Conservation (phyloP, 1,139 yeast genomes). For the Zygoascus sp. region DNA sequence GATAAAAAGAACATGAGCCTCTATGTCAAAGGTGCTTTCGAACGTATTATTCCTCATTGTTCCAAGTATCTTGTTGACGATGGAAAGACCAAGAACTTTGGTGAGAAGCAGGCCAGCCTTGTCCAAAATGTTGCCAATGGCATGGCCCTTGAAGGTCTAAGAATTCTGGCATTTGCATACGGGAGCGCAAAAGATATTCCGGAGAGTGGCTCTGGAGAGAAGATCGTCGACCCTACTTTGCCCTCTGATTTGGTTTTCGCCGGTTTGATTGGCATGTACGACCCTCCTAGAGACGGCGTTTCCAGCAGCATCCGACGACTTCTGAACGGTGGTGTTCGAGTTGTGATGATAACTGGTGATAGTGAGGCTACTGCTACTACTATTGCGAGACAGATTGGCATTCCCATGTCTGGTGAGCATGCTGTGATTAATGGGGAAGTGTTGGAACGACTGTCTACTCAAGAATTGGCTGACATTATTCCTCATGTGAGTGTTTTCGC, state of each 20-base stretch:
- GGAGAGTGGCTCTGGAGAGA: conserved; percentile 33
- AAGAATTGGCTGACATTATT: conserved; percentile 66
- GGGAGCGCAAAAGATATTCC: conserved; percentile 37
- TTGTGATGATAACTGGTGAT: conserved; percentile 97
- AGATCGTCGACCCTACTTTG: conserved; percentile 15
- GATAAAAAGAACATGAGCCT: conserved; percentile 54
- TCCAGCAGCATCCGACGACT: conserved; percentile 64
- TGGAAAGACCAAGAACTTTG: conserved; percentile 52
- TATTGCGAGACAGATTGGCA: conserved; percentile 88
- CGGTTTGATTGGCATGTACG: conserved; percentile 91
- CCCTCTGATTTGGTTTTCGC: conserved; percentile 64
- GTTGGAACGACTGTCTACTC: conserved; percentile 65
- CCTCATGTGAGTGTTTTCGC: conserved; percentile 88
- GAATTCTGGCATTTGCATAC: conserved; percentile 79
- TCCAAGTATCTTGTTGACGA: conserved; percentile 53
- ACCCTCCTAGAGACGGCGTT: conserved; percentile 91
- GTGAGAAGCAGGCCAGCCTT: conserved; percentile 43
- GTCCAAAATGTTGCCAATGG: conserved; percentile 54
- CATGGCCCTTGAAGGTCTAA: conserved; percentile 77
- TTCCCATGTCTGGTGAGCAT: conserved; percentile 57
- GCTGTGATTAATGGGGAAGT: conserved; percentile 81
- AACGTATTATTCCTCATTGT: conserved; percentile 62
- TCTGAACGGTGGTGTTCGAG: conserved; percentile 89
- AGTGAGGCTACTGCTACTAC: conserved; percentile 87
- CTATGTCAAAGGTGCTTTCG: conserved; percentile 85